Conservation (phyloP, 257 asterid species). For the Verbascum thapsus region DNA sequence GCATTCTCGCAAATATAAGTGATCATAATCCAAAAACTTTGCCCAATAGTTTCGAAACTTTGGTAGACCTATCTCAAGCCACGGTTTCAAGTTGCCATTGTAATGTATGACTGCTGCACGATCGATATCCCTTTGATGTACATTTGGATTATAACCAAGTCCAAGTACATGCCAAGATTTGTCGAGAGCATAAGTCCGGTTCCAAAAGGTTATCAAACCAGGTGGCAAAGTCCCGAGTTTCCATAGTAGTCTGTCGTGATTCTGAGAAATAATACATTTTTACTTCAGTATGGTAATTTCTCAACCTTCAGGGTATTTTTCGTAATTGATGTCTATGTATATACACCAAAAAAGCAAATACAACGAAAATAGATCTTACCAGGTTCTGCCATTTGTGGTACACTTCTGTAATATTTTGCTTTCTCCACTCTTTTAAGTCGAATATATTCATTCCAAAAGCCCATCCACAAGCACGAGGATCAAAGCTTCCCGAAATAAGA, state of each 20-base stretch:
- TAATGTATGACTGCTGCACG: constrained; percentile 88
- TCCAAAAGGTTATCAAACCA: constrained; percentile 90
- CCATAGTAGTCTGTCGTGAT: constrained; percentile 83
- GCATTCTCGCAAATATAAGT: constrained; percentile 75
- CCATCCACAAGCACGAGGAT: constrained; percentile 96
- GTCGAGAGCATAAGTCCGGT: constrained; percentile 64
- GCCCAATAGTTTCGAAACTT: constrained; percentile 78
- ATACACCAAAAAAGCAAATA: background rate
- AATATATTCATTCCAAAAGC: constrained; percentile 93
- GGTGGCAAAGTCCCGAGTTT: constrained; percentile 95
- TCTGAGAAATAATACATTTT: constrained; percentile 46
- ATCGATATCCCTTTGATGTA: constrained; percentile 68
- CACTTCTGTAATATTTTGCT: constrained; percentile 75
- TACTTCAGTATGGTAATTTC: no score
- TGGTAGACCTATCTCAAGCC: constrained; percentile 92
- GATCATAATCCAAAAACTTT: constrained; percentile 67
- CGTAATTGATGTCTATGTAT: no score
- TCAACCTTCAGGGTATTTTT: no score
- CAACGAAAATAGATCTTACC: constrained; percentile 44
- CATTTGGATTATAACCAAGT: constrained; percentile 82
- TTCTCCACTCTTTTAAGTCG: constrained; percentile 73
- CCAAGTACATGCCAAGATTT: constrained; percentile 93
- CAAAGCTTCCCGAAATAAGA: constrained; percentile 57
- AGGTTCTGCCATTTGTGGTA: constrained; percentile 94
- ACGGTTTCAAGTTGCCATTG: constrained; percentile 90